These are phyloP conservation scores for Metarhizium rileyi DNA, from an alignment of 2,329 filamentous ascomycete species.

Conservation along the genomic window DNA sequence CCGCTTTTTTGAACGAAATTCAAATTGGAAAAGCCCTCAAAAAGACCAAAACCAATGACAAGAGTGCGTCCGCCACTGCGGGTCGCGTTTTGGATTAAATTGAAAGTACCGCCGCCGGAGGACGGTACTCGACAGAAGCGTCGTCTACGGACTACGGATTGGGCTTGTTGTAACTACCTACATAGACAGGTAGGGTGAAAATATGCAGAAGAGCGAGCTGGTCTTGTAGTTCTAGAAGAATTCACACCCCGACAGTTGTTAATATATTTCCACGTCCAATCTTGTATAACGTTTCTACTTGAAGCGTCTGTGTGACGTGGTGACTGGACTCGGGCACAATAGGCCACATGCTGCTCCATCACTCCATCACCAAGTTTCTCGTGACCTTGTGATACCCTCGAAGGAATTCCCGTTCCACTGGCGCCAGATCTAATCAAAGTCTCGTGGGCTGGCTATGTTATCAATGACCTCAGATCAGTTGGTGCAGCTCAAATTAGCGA, in stretches of 20 bases:
- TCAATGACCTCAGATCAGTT: neutral
- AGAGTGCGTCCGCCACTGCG: constrained; percentile 60
- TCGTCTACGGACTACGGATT: neutral
- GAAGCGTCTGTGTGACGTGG: neutral
- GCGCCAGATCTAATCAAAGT: neutral
- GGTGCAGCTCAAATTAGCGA: neutral
- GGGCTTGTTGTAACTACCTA: neutral
- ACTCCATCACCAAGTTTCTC: too few species aligned
- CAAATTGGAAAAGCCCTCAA: constrained; percentile 67
- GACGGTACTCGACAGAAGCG: neutral
- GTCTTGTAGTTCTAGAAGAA: neutral
- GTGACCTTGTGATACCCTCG: too few species aligned
- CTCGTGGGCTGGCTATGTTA: neutral
- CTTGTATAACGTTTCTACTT: neutral
- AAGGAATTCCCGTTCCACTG: neutral
- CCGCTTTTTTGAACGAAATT: constrained; percentile 72
- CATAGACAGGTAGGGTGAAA: neutral
- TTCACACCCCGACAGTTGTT: neutral
- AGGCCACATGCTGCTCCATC: too few species aligned
- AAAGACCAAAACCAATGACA: constrained; percentile 87
- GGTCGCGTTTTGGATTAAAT: constrained; percentile 59
- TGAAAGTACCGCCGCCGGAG: neutral
- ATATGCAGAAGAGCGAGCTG: neutral
- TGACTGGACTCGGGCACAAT: neutral
- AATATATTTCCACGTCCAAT: neutral